Conservation (phyloP, 2,329 filamentous ascomycete genomes). For the Spiromastix sp. region DNA sequence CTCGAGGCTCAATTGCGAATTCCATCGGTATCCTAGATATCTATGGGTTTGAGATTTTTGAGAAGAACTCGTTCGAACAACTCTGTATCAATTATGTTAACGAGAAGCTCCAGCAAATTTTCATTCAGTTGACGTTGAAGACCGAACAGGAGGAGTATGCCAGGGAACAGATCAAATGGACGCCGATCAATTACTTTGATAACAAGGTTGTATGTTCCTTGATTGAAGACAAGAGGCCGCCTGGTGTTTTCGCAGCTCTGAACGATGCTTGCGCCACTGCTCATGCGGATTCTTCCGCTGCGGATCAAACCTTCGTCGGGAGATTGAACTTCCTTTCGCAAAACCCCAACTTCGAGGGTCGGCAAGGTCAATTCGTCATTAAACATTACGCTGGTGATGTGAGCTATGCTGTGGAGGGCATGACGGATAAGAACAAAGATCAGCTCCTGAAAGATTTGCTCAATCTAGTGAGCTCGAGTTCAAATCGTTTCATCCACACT, state of each 20-base stretch:
- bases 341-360: constrained; percentile 80
- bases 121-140: constrained; percentile 93
- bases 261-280: constrained; percentile 99
- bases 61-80: constrained; percentile 98
- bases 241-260: constrained; percentile 86
- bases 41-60: constrained; percentile 98
- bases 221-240: constrained; percentile 83
- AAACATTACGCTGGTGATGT: constrained; percentile 99
- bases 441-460: constrained; percentile 89
- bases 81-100: constrained; percentile 99
- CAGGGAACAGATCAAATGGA: constrained; percentile 94
- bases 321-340: constrained; percentile 76
- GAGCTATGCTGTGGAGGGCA: constrained; percentile 84
- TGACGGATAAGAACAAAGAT: constrained; percentile 99
- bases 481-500: constrained; percentile 75
- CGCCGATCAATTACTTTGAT: constrained; percentile 97
- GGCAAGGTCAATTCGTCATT: constrained; percentile 94
- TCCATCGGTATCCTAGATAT: constrained; percentile 97
- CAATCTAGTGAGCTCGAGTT: constrained; percentile 72
- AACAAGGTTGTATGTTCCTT: constrained; percentile 98
- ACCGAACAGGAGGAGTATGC: constrained; percentile 97
- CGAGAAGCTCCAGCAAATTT: constrained; percentile 97
- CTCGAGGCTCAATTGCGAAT: constrained; percentile 64
- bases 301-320: constrained; percentile 92
- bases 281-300: constrained; percentile 86